Conservation (phyloP, 78 protist genomes). For the Pigoraptor vietnamica region DNA sequence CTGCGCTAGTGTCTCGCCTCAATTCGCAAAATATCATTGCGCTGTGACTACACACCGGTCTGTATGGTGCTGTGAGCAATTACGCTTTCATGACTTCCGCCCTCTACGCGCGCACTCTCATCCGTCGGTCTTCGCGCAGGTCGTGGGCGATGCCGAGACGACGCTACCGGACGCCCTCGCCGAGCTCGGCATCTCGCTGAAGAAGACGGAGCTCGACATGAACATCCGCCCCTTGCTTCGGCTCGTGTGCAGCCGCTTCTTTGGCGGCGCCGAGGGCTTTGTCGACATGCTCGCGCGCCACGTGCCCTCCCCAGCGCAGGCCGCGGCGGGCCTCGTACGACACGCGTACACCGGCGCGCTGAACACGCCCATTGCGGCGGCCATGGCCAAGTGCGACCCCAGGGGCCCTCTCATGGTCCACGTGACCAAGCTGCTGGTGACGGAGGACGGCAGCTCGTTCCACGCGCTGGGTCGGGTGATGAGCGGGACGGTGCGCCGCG, state of each 20-base stretch:
- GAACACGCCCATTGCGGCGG: slow-evolving; percentile 34
- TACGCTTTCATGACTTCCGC: not conserved
- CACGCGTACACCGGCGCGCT: slow-evolving; percentile 66
- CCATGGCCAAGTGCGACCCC: slow-evolving; percentile 69
- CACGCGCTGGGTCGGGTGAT: slow-evolving; percentile 74
- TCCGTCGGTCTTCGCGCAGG: no score
- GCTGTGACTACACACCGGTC: no score
- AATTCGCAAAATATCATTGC: no score
- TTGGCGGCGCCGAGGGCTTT: slow-evolving; percentile 64
- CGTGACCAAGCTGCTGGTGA: slow-evolving; percentile 57
- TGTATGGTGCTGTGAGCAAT: no score
- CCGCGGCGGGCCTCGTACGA: slow-evolving; percentile 37
- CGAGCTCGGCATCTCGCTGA: slow-evolving; percentile 69
- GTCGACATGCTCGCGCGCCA: slow-evolving; percentile 64
- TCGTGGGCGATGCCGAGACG: slow-evolving; percentile 23
- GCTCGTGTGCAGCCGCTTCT: slow-evolving; percentile 64
- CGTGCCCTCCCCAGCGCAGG: slow-evolving; percentile 79
- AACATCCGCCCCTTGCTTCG: slow-evolving; percentile 69
- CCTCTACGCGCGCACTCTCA: not conserved
- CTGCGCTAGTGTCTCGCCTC: no score
- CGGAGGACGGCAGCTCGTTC: slow-evolving; percentile 64
- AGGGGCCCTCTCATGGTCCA: slow-evolving; percentile 78
- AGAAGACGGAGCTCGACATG: slow-evolving; percentile 18
- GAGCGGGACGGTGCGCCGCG: slow-evolving; percentile 72
- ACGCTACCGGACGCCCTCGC: slow-evolving; percentile 7